Percentiles rank a stretch among this genome's conserved stretches.
Conservation (phyloP, 345 rosid species). For the Pistacia atlantica region DNA sequence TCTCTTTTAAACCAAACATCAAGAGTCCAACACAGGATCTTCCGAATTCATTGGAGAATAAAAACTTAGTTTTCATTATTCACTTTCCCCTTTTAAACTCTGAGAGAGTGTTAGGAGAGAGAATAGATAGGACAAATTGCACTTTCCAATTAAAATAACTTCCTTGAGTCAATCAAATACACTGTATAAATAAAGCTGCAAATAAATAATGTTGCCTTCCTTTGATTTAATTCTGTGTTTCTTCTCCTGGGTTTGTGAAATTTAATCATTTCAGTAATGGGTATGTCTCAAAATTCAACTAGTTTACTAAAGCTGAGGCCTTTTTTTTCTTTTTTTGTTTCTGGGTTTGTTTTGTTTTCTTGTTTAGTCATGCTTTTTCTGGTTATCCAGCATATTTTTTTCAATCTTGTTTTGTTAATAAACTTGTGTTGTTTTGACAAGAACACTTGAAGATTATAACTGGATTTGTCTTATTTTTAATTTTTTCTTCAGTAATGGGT, state of each 20-base stretch:
- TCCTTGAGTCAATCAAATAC: constrained; percentile 21
- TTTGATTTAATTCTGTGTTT: constrained; percentile 26
- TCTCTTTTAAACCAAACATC: constrained; percentile 28
- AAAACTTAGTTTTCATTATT: constrained; percentile 13
- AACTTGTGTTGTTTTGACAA: constrained; percentile 13
- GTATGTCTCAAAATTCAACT: constrained; percentile 17
- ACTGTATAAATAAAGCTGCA: background rate
- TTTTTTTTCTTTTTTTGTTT: background rate
- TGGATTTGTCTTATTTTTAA: constrained; percentile 19
- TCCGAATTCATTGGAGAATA: constrained; percentile 70
- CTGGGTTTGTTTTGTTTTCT: constrained; percentile 20
- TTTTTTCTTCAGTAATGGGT: constrained; percentile 55
- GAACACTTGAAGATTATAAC: constrained; percentile 17
- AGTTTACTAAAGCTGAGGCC: background rate
- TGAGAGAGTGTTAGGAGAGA: background rate
- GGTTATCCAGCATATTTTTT: background rate
- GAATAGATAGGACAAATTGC: constrained; percentile 33
- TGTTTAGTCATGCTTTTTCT: background rate
- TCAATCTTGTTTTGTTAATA: background rate
- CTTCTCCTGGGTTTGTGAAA: constrained; percentile 31
- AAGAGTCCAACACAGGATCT: constrained; percentile 45
- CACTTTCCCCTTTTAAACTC: background rate
- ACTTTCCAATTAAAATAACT: constrained; percentile 27
- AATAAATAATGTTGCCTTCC: constrained; percentile 30
- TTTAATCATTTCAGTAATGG: constrained; percentile 44